A percentile compares a stretch with the other conserved stretches of the same genome.
Evolutionary conservation across 495 filamentous ascomycete genomes (phyloP).

Genomic region (Neurospora sublineolata): DNA sequence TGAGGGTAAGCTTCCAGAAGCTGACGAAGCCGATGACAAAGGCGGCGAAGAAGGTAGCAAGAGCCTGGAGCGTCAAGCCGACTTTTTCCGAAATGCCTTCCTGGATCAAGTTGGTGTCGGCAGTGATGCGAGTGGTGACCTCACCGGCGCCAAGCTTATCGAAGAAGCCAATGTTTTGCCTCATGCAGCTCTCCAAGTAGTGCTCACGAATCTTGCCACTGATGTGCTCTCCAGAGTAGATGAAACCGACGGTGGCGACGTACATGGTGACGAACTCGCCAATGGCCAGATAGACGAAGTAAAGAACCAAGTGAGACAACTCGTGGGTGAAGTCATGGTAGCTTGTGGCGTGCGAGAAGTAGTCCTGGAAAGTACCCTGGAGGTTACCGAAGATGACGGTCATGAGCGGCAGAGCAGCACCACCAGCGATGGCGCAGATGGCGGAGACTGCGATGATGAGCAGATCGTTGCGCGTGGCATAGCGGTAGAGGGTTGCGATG

Average conservation of each 20-base stretch:
- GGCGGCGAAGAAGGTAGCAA: slow-evolving; percentile 74
- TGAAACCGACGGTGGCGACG: slow-evolving; percentile 74
- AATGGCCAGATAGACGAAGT: slow-evolving; percentile 85
- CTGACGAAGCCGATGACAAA: slow-evolving; percentile 82
- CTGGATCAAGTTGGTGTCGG: slow-evolving; percentile 81
- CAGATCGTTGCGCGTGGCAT: slow-evolving; percentile 63
- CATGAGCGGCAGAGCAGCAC: slow-evolving; percentile 77
- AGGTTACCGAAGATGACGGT: slow-evolving; percentile 77
- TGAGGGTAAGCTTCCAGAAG: slow-evolving; percentile 74
- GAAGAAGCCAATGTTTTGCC: slow-evolving; percentile 87
- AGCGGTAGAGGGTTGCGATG: slow-evolving; percentile 62
- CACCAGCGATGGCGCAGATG: slow-evolving; percentile 62
- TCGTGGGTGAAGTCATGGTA: slow-evolving; percentile 46
- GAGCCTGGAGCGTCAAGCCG: slow-evolving; percentile 57
- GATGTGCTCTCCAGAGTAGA: slow-evolving; percentile 86
- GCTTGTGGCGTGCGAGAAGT: slow-evolving; percentile 35
- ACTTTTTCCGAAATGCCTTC: slow-evolving; percentile 85
- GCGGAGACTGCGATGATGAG: slow-evolving; percentile 56
- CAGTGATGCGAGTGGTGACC: slow-evolving; percentile 84
- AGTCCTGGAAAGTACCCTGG: slow-evolving; percentile 58
- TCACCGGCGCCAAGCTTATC: slow-evolving; percentile 86
- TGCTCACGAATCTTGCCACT: slow-evolving; percentile 74
- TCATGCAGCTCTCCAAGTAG: slow-evolving; percentile 72
- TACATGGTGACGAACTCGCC: slow-evolving; percentile 76
- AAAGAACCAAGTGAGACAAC: slow-evolving; percentile 58